Base-by-base conservation (phyloP, 176 grass and related monocot species). In the Triticum urartu region DNA sequence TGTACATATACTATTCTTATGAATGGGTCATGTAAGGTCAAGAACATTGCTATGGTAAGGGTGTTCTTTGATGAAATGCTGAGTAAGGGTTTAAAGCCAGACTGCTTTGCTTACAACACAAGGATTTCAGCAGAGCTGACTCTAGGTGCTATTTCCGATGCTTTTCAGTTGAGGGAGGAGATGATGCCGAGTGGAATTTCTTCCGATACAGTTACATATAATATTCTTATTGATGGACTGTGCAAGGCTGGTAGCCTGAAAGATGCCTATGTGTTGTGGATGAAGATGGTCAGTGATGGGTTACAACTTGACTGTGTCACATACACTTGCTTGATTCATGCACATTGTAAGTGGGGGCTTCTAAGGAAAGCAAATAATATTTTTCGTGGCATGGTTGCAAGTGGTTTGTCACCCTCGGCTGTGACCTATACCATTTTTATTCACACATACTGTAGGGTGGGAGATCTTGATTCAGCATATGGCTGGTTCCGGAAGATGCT, bases 251-350 rank as follows among this genome's bases (percentile, higher is more conserved):
- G 94, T 79, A 93, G 91, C 90, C 84, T 93, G 61, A 89, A 78
- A 88, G 73, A 91, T 82, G 91, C 79, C 75, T 81, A 82, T 84
- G 21, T 15, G 9, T 84, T 97, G 83, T 92, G 86, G 85, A 74
- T 40, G 86, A 91, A 90, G 77, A 94, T 97, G 94, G 56, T 89
- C 70, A 86, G 77, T 89, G 87, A 97, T 71, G 91, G 91, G 79
- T 86, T 95, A 78, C 71, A 91, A 59, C 87, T 91, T 78, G 89
- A 95, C 65, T 86, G 89, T 87, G 52, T 95, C 15, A 95, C 94
- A 72, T 95, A 93, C 84, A 95, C 91, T 86, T 86, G 89, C 73
- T 93, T 95, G 84, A 95, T 95, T 87, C 91, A 95, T 87, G 94
- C 91, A 5, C 78, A 93, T 72, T 95, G 94, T 78, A 63, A 87